phyloP scores from a whole-genome alignment of 306 rosid genomes.

The Cicer yamashitae region DNA sequence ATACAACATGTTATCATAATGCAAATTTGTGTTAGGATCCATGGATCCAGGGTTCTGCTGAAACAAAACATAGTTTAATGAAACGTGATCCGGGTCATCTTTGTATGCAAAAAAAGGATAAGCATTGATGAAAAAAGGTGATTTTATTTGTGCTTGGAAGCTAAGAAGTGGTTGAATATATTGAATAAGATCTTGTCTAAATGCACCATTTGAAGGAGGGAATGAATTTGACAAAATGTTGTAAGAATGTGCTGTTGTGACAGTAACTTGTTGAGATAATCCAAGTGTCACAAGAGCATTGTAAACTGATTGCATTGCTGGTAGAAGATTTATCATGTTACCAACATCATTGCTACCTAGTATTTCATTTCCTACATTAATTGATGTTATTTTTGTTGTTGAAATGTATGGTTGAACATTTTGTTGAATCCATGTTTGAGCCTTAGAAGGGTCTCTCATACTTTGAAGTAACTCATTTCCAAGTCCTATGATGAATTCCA shows the following conservation, averaged over 20 bases:
- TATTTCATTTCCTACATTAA: conserved; percentile 82
- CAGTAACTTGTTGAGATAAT: conserved; percentile 64
- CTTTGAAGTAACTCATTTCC: conserved; percentile 65
- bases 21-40: conserved; percentile 72
- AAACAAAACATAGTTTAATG: conserved; percentile 71
- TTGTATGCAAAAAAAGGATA: conserved; percentile 90
- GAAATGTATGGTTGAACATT: conserved; percentile 68
- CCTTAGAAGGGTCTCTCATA: conserved; percentile 68
- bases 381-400: conserved; percentile 73
- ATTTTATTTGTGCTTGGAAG: conserved; percentile 67
- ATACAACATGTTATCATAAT: conserved; percentile 87
- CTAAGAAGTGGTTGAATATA: conserved; percentile 69
- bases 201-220: conserved; percentile 85
- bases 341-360: conserved; percentile 52
- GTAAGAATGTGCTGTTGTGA: conserved; percentile 82
- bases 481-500: conserved; percentile 79
- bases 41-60: conserved; percentile 75
- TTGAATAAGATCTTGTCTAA: conserved; percentile 57
- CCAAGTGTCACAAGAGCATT: conserved; percentile 73
- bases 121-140: conserved; percentile 84
- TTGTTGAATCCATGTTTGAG: conserved; percentile 75
- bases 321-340: conserved; percentile 59
- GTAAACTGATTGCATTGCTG: conserved; percentile 80
- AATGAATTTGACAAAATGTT: conserved; percentile 58
- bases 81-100: conserved; percentile 58